Conservation (phyloP, 495 filamentous ascomycete species). For the Mytilinidion resinicola region DNA sequence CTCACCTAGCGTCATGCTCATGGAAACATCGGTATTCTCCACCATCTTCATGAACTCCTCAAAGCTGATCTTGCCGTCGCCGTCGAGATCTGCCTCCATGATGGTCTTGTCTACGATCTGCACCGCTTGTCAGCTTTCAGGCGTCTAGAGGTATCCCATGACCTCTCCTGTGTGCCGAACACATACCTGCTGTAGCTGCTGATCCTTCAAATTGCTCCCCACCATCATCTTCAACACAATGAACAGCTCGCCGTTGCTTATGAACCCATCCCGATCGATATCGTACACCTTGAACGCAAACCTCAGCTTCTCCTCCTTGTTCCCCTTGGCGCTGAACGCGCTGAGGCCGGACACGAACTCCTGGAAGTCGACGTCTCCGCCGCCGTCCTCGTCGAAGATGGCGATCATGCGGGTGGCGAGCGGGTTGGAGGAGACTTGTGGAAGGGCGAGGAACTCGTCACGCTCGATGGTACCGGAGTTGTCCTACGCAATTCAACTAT, state of each 20-base stretch:
- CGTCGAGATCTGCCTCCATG: conserved; percentile 96
- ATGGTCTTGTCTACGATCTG: conserved; percentile 97
- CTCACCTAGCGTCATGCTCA: conserved; percentile 95
- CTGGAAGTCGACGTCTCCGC: conserved; percentile 97
- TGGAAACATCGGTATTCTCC: conserved; percentile 91
- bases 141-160: no score
- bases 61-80: conserved; percentile 97
- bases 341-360: conserved; percentile 95
- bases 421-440: conserved; percentile 96
- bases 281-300: conserved; percentile 99
- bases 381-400: conserved; percentile 98
- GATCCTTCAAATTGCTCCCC: conserved; percentile 97
- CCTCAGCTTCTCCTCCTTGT: conserved; percentile 95
- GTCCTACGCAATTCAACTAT: conserved; percentile 51
- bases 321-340: conserved; percentile 94
- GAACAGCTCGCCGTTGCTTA: conserved; percentile 97
- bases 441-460: conserved; percentile 94
- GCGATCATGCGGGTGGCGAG: conserved; percentile 97
- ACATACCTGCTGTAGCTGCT: conserved; percentile 83
- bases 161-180: no score
- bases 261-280: conserved; percentile 97
- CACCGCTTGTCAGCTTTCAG: conserved; percentile 1
- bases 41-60: conserved; percentile 99
- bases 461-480: conserved; percentile 97
- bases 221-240: conserved; percentile 99